Evolutionary conservation across 495 filamentous ascomycete genomes (phyloP), one percentile per base, ranked within the genome.

Genomic region (Hamigera avellanea): DNA sequence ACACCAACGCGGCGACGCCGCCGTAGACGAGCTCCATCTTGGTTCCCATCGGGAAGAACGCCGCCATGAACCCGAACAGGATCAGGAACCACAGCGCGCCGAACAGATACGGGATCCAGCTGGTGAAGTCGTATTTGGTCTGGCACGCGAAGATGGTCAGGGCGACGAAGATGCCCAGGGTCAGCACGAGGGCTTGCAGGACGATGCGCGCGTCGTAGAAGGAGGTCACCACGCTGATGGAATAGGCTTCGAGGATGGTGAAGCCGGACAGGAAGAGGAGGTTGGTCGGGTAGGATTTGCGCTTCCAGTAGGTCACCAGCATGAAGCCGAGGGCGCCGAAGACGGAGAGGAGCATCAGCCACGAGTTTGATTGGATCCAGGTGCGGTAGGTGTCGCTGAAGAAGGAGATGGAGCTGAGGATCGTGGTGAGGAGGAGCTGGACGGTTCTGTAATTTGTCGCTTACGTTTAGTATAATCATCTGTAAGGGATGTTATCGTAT

Each of bases 51-150:
- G 86, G 86, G 56, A 99, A 75, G 66, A 95, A 95, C 35, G 70
- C 67, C 40, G 78, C 65, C 64, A 95, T 80, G 63, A 99, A 89
- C 29, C 93, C 83, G 57, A 96, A 93, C 21, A 99, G 61, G 45
- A 99, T 72, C 38, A 94, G 57, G 18, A 83, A 78, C 88, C 88
- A 95, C 8, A 99, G 72, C 0, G 63, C 78, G 36, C 88, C 86
- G 52, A 93, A 93, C 8, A 99, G 74, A 53, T 95, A 96, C 17
- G 89, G 89, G 72, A 87, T 85, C 93, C 86, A 94, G 33, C 71
- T 72, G 0, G 87, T 95, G 61, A 99, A 96, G 69, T 99, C 93
- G 57, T 96, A 96, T 54, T 93, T 94, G 34, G 83, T 86, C 62
- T 99, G 91, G 76, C 88, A 93, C 19, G 91, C 91, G 57, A 96